Conservation (phyloP, 306 rosid species). For the Ormosia semicastrata region DNA sequence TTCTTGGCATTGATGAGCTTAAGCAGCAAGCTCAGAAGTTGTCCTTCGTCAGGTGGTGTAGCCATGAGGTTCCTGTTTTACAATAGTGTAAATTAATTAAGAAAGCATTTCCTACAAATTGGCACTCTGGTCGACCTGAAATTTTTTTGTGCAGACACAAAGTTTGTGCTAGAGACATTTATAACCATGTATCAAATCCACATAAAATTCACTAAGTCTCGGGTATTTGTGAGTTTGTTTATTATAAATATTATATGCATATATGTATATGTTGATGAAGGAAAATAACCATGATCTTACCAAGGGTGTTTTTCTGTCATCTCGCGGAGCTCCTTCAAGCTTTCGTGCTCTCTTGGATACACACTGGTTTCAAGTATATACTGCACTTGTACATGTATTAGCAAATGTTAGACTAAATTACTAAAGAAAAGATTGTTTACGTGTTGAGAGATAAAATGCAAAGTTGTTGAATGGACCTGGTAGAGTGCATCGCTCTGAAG, state of each 20-base stretch:
- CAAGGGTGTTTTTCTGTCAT: slow-evolving; percentile 80
- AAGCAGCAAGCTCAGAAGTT: slow-evolving; percentile 69
- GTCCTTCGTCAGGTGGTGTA: slow-evolving; percentile 86
- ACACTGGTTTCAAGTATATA: slow-evolving; percentile 88
- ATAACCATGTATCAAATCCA: not conserved
- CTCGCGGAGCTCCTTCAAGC: slow-evolving; percentile 89
- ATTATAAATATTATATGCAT: no score
- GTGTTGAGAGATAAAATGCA: not conserved
- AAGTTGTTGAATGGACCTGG: slow-evolving; percentile 42
- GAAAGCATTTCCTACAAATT: not conserved
- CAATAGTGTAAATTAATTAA: not conserved
- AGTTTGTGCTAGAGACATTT: not conserved
- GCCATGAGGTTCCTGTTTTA: slow-evolving; percentile 74
- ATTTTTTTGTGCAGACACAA: not conserved
- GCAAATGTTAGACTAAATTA: not conserved
- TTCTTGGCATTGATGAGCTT: slow-evolving; percentile 84
- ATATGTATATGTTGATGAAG: not conserved
- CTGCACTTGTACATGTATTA: slow-evolving; percentile 24
- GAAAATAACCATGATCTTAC: slow-evolving; percentile 19
- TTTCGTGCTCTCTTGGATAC: slow-evolving; percentile 78
- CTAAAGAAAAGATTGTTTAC: not conserved
- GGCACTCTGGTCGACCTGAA: not conserved
- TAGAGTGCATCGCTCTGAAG: slow-evolving; percentile 93
- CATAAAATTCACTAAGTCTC: not conserved
- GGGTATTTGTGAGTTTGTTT: not conserved